Evolutionary conservation across 768 basidiomycete genomes (phyloP), one percentile per base, ranked within the genome.

Genomic region (Kwoniella newhampshirensis): DNA sequence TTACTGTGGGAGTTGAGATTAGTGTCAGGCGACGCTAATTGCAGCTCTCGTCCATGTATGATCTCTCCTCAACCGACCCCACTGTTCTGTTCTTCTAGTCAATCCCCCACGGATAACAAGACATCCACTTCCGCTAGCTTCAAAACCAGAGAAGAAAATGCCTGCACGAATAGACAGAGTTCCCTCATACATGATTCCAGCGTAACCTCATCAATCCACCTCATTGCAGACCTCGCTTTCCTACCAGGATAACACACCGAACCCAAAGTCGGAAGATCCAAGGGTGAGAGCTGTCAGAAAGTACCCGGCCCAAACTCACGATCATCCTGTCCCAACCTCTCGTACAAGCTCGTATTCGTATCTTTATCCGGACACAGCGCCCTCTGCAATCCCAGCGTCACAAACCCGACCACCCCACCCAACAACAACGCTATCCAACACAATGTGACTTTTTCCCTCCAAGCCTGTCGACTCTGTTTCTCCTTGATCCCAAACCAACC

Each of bases 371-470:
- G 91, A 78, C 96, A 99, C 27, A 99, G 83, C 42, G 91, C 89
- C 67, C 85, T 86, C 78, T 96, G 89, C 43, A 94, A 84, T 32
- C 94, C 94, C 64, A 99, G 89, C 36, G 96, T 99, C 53, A 87
- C 81, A 78, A 99, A 99, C 9, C 90, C 94, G 50, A 97, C 83
- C 42, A 80, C 75, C 18, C 81, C 85, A 64, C 94, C 96, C 18
- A 96, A 77, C 41, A 91, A 36, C 54, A 83, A 63, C 48, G 91
- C 89, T 70, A 97, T 86, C 76, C 88, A 85, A 77, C 93, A 97
- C 3, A 99, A 81, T 5, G 91, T 85, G 56, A 94, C 86, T 81
- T 98, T 99, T 78, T 99, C 96, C 71, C 93, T 84, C 96, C 96
- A 99, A 1, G 96, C 96, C 75, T 96, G 90, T 60, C 85, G 81